Percentiles rank a stretch among this genome's conserved stretches.
phyloP scores from a whole-genome alignment of 1,284 basidiomycete genomes.

The Ceraceosorus guamensis region DNA sequence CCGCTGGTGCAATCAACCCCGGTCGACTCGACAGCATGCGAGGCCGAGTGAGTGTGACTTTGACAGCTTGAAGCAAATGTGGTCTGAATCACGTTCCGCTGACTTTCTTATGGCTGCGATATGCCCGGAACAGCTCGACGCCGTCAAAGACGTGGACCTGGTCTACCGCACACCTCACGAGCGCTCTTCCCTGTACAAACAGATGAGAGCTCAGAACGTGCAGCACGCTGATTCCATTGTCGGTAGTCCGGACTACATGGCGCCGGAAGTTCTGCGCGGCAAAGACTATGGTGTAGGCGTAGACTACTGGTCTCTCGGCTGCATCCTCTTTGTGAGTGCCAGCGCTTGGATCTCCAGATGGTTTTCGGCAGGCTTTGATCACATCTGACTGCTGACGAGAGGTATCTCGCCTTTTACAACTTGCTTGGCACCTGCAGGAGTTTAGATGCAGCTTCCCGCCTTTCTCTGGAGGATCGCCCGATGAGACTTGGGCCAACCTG shows the following conservation, averaged over 20 bases:
- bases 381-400: too few relatives aligned
- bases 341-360: too few relatives aligned
- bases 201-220: constrained; percentile 80
- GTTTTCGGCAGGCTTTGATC: too few relatives aligned
- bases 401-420: background rate
- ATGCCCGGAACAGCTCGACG: constrained; percentile 64
- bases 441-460: constrained; percentile 87
- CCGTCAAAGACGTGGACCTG: constrained; percentile 87
- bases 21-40: constrained; percentile 89
- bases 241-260: constrained; percentile 86
- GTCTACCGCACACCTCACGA: constrained; percentile 89
- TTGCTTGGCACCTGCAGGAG: constrained; percentile 48
- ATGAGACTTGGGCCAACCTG: constrained; percentile 98
- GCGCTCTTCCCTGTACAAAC: constrained; percentile 87
- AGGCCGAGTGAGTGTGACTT: constrained; percentile 62
- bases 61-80: background rate
- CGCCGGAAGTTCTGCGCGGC: constrained; percentile 78
- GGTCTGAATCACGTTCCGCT: background rate
- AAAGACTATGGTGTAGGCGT: constrained; percentile 92
- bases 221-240: constrained; percentile 92
- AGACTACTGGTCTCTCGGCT: constrained; percentile 97
- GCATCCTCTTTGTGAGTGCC: constrained; percentile 68
- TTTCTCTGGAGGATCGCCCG: constrained; percentile 87
- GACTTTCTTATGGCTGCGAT: background rate
- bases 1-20: constrained; percentile 91